phyloP scores from a whole-genome alignment of 2,329 filamentous ascomycete species.

The Fusarium marasasianum region DNA sequence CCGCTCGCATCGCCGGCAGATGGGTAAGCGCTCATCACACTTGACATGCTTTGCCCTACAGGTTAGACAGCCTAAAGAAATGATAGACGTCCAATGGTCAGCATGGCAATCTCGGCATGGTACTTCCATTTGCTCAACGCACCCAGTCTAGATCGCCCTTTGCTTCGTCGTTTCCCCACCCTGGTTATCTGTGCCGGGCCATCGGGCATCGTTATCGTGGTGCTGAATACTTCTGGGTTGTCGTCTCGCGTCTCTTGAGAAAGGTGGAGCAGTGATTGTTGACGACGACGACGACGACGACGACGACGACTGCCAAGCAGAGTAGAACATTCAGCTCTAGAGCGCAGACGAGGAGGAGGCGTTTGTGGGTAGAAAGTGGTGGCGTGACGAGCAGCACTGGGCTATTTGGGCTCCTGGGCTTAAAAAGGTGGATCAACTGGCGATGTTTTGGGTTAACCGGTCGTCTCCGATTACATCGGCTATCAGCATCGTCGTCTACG shows the following conservation, averaged over 20 bases:
- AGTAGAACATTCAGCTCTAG: background rate
- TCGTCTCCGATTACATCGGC: background rate
- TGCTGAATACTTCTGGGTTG: background rate
- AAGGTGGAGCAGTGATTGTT: background rate
- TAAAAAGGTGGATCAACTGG: background rate
- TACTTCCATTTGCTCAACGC: background rate
- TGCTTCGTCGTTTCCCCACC: background rate
- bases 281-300: background rate
- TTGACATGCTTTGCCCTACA: background rate
- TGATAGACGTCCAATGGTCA: background rate
- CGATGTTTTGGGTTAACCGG: background rate
- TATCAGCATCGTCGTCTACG: background rate
- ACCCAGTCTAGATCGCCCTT: background rate
- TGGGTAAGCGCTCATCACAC: background rate
- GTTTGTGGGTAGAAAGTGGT: background rate
- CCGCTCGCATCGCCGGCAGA: background rate
- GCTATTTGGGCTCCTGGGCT: background rate
- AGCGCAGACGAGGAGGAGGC: background rate
- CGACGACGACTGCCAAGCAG: background rate
- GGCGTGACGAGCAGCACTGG: background rate
- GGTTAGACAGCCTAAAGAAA: background rate
- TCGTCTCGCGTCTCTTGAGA: background rate
- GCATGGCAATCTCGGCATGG: background rate
- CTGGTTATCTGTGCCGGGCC: fast-evolving
- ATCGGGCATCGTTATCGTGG: background rate